Evolutionary conservation across 1,139 yeast species (phyloP).

Genomic region (Pichia sp.): DNA sequence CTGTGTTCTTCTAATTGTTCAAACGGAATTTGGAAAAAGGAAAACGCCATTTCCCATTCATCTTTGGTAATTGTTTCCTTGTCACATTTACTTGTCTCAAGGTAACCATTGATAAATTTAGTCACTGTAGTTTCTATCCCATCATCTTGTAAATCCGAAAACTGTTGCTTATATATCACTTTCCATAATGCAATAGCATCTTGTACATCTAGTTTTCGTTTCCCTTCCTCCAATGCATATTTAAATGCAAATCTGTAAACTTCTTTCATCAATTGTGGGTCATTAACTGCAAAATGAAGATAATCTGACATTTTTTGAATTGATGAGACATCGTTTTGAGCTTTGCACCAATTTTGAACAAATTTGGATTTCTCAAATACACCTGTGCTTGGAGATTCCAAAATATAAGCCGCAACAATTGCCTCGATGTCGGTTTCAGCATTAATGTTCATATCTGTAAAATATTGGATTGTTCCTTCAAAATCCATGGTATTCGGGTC

Average conservation of each 20-base stretch:
- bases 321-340: conserved; percentile 19
- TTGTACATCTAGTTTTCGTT: conserved; percentile 53
- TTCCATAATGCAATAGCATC: conserved; percentile 76
- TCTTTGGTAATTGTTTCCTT: conserved; percentile 55
- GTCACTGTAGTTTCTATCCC: conserved; percentile 6
- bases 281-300: conserved; percentile 27
- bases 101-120: conserved; percentile 7
- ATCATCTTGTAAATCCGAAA: neutral
- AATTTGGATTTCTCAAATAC: conserved; percentile 45
- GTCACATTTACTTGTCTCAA: conserved; percentile 21
- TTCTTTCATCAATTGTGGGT: conserved; percentile 40
- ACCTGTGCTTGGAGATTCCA: conserved; percentile 64
- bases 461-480: conserved; percentile 68
- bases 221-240: conserved; percentile 56
- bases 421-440: conserved; percentile 65
- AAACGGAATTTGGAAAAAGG: conserved; percentile 51
- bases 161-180: conserved; percentile 35
- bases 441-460: conserved; percentile 58
- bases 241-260: conserved; percentile 69
- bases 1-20: conserved; percentile 46
- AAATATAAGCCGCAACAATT: conserved; percentile 61
- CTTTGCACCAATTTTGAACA: conserved; percentile 48
- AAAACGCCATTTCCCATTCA: conserved; percentile 77
- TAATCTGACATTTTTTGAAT: conserved; percentile 46
- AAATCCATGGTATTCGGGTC: conserved; percentile 42